Evolutionary conservation across 331 rosid species (phyloP), one percentile per base, ranked within the genome.

Genomic region (Acacia concinna): DNA sequence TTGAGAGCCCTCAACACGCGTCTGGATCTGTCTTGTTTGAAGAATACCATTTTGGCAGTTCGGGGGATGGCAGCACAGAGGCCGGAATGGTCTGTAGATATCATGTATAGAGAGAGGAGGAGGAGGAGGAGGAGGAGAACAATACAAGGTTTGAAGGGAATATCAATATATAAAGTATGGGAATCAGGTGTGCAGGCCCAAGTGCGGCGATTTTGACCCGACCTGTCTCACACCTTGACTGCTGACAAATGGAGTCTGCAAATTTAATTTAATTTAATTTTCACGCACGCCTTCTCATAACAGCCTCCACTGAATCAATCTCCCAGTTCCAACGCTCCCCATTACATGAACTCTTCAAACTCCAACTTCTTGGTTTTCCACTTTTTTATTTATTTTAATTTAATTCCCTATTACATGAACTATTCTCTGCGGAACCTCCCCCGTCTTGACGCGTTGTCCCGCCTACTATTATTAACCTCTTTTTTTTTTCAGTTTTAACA

Each of bases 21-120:
- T 25, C 77, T 86, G 2, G 92, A 88, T 84, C 85, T 90, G 79
- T 90, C 98, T 71, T 93, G 97, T 73, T 96, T 96, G 4, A 81
- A 82, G 63, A 91, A 91, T 31, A 97, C 97, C 98, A 96, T 75
- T 20, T 46, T 65, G 11, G n/a, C 27, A 47, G 18, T 38, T 59
- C 20, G 2, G 60, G 68, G 68, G 57, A 65, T 40, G 12, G 35
- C 27, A 28, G 8, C 3, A 17, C 31, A 34, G 28, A 18, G 57
- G 15, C 17, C 28, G 20, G 34, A 32, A 6, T 7, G 38, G 56
- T 80, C 2, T 7, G 12, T 18, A 8, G 73, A 56, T 78, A 78
- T 70, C n/a, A n/a, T n/a, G n/a, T n/a, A 10, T 79, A 71, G 52
- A 54, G 37, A 27, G 2, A 27, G 23, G 67, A 31, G 46, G 57